Conservation (phyloP, 2,329 filamentous ascomycete species). For the Colletotrichum tropicicola region DNA sequence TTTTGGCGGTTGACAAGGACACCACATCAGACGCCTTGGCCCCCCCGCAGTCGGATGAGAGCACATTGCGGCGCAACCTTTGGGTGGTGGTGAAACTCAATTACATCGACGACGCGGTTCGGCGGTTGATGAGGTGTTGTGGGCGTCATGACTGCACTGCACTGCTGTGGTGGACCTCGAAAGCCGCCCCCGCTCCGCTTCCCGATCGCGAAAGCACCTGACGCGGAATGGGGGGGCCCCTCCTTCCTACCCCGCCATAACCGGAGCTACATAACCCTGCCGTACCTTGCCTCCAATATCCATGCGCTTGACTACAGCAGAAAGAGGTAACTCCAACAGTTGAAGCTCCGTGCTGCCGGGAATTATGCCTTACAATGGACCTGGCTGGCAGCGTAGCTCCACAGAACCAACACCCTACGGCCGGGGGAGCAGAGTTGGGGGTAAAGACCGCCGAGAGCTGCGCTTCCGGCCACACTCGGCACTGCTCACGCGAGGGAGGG, state of each 20-base stretch:
- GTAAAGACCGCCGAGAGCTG: constrained; percentile 20
- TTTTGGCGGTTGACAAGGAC: neutral
- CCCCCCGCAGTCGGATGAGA: too few species aligned
- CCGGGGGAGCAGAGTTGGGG: neutral
- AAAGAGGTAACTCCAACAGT: neutral
- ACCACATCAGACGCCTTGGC: too few species aligned
- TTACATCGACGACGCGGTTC: constrained; percentile 21
- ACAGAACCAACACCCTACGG: neutral
- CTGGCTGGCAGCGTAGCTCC: neutral
- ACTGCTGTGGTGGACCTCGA: too few species aligned
- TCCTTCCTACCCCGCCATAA: constrained; percentile 8
- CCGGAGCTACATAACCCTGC: neutral
- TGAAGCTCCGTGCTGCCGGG: neutral
- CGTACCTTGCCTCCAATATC: neutral
- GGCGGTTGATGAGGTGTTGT: constrained; percentile 17
- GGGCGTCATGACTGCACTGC: constrained; percentile 25
- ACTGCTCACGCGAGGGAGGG: neutral
- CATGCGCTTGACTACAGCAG: neutral
- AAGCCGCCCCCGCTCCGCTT: neutral
- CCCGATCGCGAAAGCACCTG: constrained; percentile 30
- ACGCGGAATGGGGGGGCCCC: neutral
- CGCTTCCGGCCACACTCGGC: constrained; percentile 13
- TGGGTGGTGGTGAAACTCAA: neutral
- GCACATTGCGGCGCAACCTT: too few species aligned
- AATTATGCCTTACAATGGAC: constrained; percentile 8